Base-by-base conservation (phyloP, 352 stramenopile species). In the Pythium folliculosum region DNA sequence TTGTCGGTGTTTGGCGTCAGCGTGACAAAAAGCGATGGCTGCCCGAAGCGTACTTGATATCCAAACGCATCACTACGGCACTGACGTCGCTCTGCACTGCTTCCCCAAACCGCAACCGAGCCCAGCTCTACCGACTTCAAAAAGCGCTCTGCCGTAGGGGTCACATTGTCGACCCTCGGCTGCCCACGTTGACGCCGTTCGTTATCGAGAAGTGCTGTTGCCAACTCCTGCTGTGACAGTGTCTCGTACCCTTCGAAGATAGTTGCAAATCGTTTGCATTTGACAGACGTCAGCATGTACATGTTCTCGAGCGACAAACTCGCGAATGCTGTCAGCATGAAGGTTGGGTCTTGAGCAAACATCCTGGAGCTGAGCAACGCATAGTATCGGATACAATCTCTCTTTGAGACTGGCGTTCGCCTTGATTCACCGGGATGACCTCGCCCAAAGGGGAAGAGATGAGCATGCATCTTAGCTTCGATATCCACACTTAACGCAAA, bases 11-110 rank as follows among this genome's bases (percentile, higher is more conserved):
- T 69, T 2, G 63, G 63, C 0, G 63, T 59, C 0, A 69, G 19
- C 10, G 63, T 69, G 3, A 69, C 63, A 22, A 69, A 69, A 16
- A 69, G 22, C 13, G 63, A 59, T n/a, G 63, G 53, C 13, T 69
- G 45, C 0, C 52, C 63, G 30, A 50, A 69, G 0, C 58, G 23
- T 4, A 60, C 61, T n/a, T 75, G 63, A 27, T 75, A 72, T 0
- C 35, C 63, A 40, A 73, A 71, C 1, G 63, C 69, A 5, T 67
- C 22, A 38, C 64, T 53, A 7, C 59, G 58, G 45, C 63, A 71
- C 22, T 67, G 48, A 1, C 53, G 45, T 3, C 68, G 47, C 37
- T 74, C 68, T 0, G 55, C 56, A 23, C 12, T 25, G 38, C 44
- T 69, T 21, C 59, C 66, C 65, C 68, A 74, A 0, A 69, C 63